A percentile compares a stretch with the other conserved stretches of the same genome.
These are phyloP conservation scores for Gynandropsis gynandra DNA, from an alignment of 345 rosid genomes.

Conservation along the genomic window DNA sequence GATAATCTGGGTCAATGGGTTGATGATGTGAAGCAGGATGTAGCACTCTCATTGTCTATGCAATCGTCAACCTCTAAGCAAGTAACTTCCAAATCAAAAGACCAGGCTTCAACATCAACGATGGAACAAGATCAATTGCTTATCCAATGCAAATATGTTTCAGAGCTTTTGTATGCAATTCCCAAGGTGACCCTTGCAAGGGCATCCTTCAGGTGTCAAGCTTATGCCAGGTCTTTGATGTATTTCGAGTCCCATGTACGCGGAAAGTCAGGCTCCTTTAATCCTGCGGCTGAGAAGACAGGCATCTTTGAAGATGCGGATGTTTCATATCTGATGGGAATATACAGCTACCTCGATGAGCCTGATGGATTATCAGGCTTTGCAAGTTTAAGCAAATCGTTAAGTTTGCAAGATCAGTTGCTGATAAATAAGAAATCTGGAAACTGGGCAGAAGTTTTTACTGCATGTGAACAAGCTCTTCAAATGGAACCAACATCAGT, in stretches of 20 bases:
- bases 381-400: slow-evolving; percentile 74
- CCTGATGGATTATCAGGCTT: slow-evolving; percentile 92
- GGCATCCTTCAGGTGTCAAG: slow-evolving; percentile 89
- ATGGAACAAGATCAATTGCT: slow-evolving; percentile 66
- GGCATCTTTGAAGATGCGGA: slow-evolving; percentile 83
- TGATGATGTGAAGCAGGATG: slow-evolving; percentile 78
- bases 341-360: slow-evolving; percentile 89
- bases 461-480: slow-evolving; percentile 93
- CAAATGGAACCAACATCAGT: slow-evolving; percentile 89
- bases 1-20: slow-evolving; percentile 99
- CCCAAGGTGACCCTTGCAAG: slow-evolving; percentile 86
- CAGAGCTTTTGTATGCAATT: slow-evolving; percentile 71
- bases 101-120: slow-evolving; percentile 37
- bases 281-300: slow-evolving; percentile 84
- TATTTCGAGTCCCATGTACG: slow-evolving; percentile 91
- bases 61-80: slow-evolving; percentile 53
- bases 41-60: slow-evolving; percentile 66
- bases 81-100: slow-evolving; percentile 53
- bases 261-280: slow-evolving; percentile 81
- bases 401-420: slow-evolving; percentile 82
- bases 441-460: slow-evolving; percentile 93
- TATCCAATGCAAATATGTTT: slow-evolving; percentile 77
- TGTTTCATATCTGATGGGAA: slow-evolving; percentile 89
- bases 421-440: slow-evolving; percentile 81
- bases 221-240: slow-evolving; percentile 94